Evolutionary conservation across 306 rosid genomes (phyloP), one percentile per base, ranked within the genome.

Genomic region (Boehmeria nivea): DNA sequence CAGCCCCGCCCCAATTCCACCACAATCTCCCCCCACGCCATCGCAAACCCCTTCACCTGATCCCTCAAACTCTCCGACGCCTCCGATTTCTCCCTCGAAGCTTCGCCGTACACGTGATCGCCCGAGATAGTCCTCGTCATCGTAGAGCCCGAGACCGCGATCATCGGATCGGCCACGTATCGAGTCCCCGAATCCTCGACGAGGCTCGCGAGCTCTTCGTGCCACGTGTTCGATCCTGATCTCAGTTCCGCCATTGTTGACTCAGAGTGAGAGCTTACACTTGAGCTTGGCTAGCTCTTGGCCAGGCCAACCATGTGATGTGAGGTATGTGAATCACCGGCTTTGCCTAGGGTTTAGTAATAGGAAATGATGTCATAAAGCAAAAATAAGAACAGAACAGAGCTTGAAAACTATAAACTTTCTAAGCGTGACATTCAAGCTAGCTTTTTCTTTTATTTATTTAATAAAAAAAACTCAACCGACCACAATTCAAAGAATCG

Each of bases 21-120:
- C 0, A 84, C 76, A 43, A 91, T 87, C 78, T 91, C 98, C 12
- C 85, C 89, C 95, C 93, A 87, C 1, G 98, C 98, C 72, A 84
- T 69, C 19, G 78, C 78, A 38, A 83, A 91, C 0, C 96, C 96
- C 69, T 82, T 59, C 2, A 84, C 83, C 58, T 91, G 95, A 15
- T 84, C 96, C 79, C 71, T 91, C 28, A 84, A 75, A 70, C 78
- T 84, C 87, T 91, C 89, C 40, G 80, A 46, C 43, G 56, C 37
- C 59, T 17, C 87, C 21, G 77, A 67, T 37, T 74, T 83, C 15
- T 54, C 43, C 33, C 21, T 53, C 67, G 50, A 21, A 9, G 3
- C 26, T 42, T 70, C 77, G 16, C 39, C 51, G 27, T 49, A 36
- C 3, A 28, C 59, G 54, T 66, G 55, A 43, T 36, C 78, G 51